Percentiles rank a stretch among this genome's conserved stretches.
These are phyloP conservation scores for Chlorella sp. DNA, from an alignment of 139 green algal genomes.

Conservation along the genomic window DNA sequence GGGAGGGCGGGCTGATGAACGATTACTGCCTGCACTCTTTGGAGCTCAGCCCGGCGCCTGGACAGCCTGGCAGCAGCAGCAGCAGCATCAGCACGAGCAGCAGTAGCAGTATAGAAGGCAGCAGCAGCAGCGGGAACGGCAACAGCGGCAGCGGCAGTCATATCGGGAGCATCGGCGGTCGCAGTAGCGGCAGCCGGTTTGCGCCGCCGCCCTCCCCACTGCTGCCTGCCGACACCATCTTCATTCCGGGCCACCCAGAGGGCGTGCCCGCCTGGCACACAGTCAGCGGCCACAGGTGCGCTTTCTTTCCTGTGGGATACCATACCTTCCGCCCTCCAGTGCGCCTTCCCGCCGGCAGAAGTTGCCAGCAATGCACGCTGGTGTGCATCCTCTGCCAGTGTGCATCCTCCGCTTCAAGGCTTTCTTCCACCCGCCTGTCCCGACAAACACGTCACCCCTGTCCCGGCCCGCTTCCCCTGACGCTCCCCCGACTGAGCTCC, in stretches of 20 bases:
- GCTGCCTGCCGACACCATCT: neutral
- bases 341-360: neutral
- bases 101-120: neutral
- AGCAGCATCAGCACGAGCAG: neutral
- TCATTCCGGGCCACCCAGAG: neutral
- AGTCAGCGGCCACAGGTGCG: slow-evolving; percentile 49
- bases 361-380: neutral
- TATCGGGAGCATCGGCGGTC: neutral
- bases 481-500: neutral
- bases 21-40: neutral
- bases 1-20: neutral
- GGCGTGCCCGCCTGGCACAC: slow-evolving; percentile 44
- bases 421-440: neutral
- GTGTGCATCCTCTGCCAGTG: no score
- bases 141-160: neutral
- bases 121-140: neutral
- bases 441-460: neutral
- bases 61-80: slow-evolving; percentile 12
- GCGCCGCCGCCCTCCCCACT: slow-evolving; percentile 7
- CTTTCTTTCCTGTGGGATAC: neutral
- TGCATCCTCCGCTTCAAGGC: neutral
- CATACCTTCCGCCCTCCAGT: neutral
- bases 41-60: neutral
- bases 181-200: slow-evolving; percentile 13
- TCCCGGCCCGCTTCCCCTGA: neutral